Conservation (phyloP, 257 asterid genomes). For the Nicotiana paniculata region DNA sequence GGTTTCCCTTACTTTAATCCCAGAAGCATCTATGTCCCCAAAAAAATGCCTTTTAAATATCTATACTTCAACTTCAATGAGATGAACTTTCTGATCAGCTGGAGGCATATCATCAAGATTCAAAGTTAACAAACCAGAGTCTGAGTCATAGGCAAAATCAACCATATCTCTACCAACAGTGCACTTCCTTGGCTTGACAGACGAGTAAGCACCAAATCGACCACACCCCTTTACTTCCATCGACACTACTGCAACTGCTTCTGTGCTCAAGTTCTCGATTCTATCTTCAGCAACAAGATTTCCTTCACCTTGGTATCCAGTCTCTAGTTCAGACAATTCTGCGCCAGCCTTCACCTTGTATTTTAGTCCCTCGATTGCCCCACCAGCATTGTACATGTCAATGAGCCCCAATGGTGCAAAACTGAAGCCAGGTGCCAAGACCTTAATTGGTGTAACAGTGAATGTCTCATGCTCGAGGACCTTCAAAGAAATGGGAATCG, state of each 20-base stretch:
- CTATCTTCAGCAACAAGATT: slow-evolving; percentile 12
- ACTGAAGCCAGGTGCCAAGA: slow-evolving; percentile 32
- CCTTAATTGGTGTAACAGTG: slow-evolving; percentile 61
- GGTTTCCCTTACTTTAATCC: too few species aligned
- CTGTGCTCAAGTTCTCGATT: slow-evolving; percentile 27
- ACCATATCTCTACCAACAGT: slow-evolving; percentile 27
- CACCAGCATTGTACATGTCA: slow-evolving; percentile 77
- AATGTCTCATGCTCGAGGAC: slow-evolving; percentile 73
- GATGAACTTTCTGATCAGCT: slow-evolving; percentile 44
- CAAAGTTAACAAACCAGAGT: slow-evolving; percentile 53
- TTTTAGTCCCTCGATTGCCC: slow-evolving; percentile 58
- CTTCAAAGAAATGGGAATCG: slow-evolving; percentile 68
- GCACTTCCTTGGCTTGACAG: slow-evolving; percentile 47
- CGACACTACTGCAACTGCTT: slow-evolving; percentile 35
- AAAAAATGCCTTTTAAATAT: background rate
- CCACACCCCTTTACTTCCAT: slow-evolving; percentile 71
- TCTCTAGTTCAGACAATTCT: slow-evolving; percentile 20
- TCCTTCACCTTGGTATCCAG: slow-evolving; percentile 20
- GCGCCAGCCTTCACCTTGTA: slow-evolving; percentile 39
- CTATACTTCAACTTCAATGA: slow-evolving; percentile 49
- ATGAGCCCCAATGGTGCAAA: slow-evolving; percentile 78
- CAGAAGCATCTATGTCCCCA: too few species aligned
- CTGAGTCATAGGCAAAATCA: slow-evolving; percentile 42
- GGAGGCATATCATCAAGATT: slow-evolving; percentile 58
- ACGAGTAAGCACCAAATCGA: slow-evolving; percentile 66